These are phyloP conservation scores for Arctium lappa DNA, from an alignment of 129 eudicot species.

Conservation along the genomic window DNA sequence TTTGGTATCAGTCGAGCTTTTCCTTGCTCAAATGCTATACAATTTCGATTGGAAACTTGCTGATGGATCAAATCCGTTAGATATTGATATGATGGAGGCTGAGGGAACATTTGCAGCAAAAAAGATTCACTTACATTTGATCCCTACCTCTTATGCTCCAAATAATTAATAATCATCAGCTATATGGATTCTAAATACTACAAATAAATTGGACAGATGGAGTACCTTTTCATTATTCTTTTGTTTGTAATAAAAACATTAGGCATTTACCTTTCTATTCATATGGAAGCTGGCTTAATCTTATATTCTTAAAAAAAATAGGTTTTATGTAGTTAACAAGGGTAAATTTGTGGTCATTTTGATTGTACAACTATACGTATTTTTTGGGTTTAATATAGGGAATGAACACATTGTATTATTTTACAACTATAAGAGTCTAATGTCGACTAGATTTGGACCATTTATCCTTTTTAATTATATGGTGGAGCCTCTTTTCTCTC, in stretches of 20 bases:
- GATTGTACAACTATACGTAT: neutral
- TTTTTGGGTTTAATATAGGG: neutral
- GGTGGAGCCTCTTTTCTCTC: neutral
- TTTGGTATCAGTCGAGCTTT: neutral
- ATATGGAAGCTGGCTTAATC: neutral
- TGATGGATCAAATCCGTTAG: neutral
- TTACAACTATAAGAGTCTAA: neutral
- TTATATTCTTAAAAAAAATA: too few relatives aligned
- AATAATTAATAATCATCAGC: neutral
- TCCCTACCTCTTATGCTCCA: neutral
- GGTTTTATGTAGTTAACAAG: too few relatives aligned
- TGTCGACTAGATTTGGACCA: neutral
- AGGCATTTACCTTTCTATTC: too few relatives aligned
- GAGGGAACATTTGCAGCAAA: neutral
- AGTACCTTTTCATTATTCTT: neutral
- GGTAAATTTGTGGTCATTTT: neutral
- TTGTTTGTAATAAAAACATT: neutral
- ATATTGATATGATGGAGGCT: constrained; percentile 7
- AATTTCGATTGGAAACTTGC: constrained; percentile 23
- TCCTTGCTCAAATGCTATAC: constrained; percentile 17
- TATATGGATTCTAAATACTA: neutral
- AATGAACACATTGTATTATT: neutral
- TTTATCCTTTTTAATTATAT: neutral
- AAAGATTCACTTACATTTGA: constrained; percentile 4
- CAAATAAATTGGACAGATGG: neutral